Evolutionary conservation across 345 rosid species (phyloP), one percentile per base, ranked within the genome.

Genomic region (Eucalyptus albens): DNA sequence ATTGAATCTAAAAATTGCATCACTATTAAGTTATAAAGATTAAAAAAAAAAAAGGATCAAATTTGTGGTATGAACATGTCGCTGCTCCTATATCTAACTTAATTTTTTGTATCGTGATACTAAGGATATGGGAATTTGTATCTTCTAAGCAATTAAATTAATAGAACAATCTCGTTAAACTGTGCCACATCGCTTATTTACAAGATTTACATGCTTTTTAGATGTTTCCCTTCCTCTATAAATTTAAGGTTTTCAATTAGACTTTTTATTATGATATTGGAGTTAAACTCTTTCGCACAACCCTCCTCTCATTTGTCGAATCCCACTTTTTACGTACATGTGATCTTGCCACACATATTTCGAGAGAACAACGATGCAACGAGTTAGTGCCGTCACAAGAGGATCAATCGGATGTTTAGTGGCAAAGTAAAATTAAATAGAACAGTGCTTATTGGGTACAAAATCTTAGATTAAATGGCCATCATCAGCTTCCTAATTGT

Each of bases 231-330:
- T 37, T 19, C 45, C 45, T 72, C 12, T 21, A 21, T 10, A 6
- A 37, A 13, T 12, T 37, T 19, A 72, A 72, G 45, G 3, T 77
- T 77, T 72, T 37, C 15, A 2, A 77, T 77, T 6, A 40, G 15
- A 77, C 26, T 37, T 37, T 19, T 13, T 11, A 2, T 77, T 14
- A 21, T 4, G 14, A 8, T 21, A 21, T 72, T 1, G 3, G 0
- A 37, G 27, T 11, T 3, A 37, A 11, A 24, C 5, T 37, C 40
- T 17, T 8, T 2, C 13, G 1, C 24, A 2, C 4, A 3, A 17
- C 26, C 82, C 1, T 22, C 44, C 22, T 3, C 24, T 16, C 14
- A 24, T 21, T 6, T 15, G 4, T 3, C 4, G 9, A 72, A 37
- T 37, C 5, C 27, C 26, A 19, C 27, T 72, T 19, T 37, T 37